Percentiles rank a stretch among this genome's conserved stretches.
Evolutionary conservation across 352 stramenopile species (phyloP).

Genomic region (Discostella stelligera): DNA sequence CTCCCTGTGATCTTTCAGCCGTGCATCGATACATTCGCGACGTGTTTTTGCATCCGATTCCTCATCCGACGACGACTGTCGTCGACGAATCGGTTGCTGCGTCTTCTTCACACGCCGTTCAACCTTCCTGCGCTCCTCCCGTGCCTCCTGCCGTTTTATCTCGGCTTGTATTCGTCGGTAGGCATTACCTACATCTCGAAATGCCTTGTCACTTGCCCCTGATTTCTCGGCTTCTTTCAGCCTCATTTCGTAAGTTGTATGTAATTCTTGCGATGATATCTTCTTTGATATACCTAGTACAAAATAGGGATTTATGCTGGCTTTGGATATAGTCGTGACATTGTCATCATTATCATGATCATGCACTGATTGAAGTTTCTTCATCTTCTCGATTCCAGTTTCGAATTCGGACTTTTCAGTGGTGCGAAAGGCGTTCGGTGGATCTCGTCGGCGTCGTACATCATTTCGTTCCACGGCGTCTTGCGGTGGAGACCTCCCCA

Average conservation of each 20-base stretch:
- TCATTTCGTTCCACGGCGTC: neutral
- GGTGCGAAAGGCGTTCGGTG: neutral
- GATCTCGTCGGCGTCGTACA: neutral
- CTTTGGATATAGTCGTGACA: conserved; percentile 53
- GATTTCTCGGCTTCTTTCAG: conserved; percentile 25
- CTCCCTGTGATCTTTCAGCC: conserved; percentile 52
- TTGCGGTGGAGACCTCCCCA: neutral
- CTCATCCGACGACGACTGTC: conserved; percentile 10
- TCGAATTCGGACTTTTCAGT: neutral
- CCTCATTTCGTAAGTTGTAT: conserved; percentile 33
- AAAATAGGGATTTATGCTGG: conserved; percentile 42
- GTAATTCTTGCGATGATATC: conserved; percentile 29
- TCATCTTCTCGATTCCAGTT: neutral
- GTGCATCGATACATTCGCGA: conserved; percentile 8
- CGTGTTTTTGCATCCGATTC: conserved; percentile 16
- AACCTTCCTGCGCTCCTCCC: conserved; percentile 10
- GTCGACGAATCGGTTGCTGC: neutral
- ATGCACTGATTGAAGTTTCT: conserved; percentile 4
- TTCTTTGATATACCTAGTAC: conserved; percentile 25
- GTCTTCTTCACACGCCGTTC: neutral
- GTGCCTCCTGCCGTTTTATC: conserved; percentile 28
- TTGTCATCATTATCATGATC: conserved; percentile 28
- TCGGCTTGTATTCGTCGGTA: conserved; percentile 42
- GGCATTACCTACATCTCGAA: conserved; percentile 44
- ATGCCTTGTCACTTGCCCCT: conserved; percentile 41